These are phyloP conservation scores for Gastrolobium villosum DNA, from an alignment of 306 rosid genomes.

Conservation along the genomic window DNA sequence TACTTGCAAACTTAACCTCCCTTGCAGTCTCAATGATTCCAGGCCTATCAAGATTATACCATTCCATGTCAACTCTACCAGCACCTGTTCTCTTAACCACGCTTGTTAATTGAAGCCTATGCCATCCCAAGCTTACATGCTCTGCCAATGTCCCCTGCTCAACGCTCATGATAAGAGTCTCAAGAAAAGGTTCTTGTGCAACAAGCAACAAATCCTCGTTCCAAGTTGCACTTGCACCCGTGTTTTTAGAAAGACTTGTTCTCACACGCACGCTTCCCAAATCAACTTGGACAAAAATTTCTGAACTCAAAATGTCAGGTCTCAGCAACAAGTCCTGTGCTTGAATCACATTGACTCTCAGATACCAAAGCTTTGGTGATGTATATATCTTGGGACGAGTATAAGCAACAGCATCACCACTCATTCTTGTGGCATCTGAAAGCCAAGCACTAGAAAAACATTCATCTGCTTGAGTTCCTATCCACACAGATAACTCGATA, in stretches of 20 bases:
- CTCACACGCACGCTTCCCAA: slow-evolving; percentile 48
- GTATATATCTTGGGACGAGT: slow-evolving; percentile 58
- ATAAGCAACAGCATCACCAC: slow-evolving; percentile 27
- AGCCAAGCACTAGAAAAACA: slow-evolving; percentile 51
- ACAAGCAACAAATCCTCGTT: too few relatives aligned
- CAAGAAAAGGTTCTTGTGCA: too few relatives aligned
- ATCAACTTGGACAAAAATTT: slow-evolving; percentile 53
- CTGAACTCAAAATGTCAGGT: slow-evolving; percentile 31
- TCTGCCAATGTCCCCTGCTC: too few relatives aligned
- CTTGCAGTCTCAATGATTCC: too few relatives aligned
- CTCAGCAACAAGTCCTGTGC: slow-evolving; percentile 54
- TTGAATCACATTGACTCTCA: slow-evolving; percentile 61
- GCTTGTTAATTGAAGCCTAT: too few relatives aligned
- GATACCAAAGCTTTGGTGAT: slow-evolving; percentile 64
- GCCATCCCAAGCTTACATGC: too few relatives aligned
- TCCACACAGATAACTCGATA: slow-evolving; percentile 62
- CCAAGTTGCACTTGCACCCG: neutral
- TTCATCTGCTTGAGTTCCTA: slow-evolving; percentile 66
- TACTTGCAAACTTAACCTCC: too few relatives aligned
- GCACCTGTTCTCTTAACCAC: too few relatives aligned
- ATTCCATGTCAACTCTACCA: too few relatives aligned
- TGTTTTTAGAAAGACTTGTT: slow-evolving; percentile 47
- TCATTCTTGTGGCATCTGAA: slow-evolving; percentile 44
- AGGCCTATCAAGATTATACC: too few relatives aligned
- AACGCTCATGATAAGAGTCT: too few relatives aligned